Base-by-base conservation (phyloP, 2,329 filamentous ascomycete genomes). In the Dactylellina parvicollis region DNA sequence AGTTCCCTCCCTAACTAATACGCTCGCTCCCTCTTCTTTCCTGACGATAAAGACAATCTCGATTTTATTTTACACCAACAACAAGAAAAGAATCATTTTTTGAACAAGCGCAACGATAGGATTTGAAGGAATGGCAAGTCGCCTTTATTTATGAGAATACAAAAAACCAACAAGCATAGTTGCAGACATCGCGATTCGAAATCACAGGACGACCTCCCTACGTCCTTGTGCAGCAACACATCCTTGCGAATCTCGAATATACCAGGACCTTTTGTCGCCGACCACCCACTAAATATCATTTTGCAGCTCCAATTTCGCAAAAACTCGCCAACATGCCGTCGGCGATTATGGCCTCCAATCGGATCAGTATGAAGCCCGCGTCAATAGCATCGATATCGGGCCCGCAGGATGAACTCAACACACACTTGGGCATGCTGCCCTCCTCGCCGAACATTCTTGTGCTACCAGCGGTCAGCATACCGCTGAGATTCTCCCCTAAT, bases 381-480 rank as follows among this genome's bases (percentile, higher is more conserved):
- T 66, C 70, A 30, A 66, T 74, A 56, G 62, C 62, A 24, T 74
- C 70, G 46, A 66, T 74, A 66, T 74, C 70, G 50, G 70, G 70
- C 28, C 61, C 70, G 2, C 70, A 74, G 32, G 70, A 67, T 38
- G 70, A 74, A 57, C 54, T 74, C 70, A 66, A 66, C 44, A 74
- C 70, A 26, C 70, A 74, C 55, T 24, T 74, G 42, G 70, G 70
- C n/a, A 61, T 74, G 61, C 61, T 74, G 16, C 70, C 70, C 1
- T 74, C 70, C 14, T 74, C 70, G 12, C 70, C 70, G 3, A 74
- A 74, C 18, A 67, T 74, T n/a, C 61, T 74, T n/a, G 62, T 74
- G 16, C 50, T 74, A 20, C 70, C 70, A 3, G 61, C 70, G 7
- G 62, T 74, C 38, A 50, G 20, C 40, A 67, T 74, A 46, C 61